These are phyloP conservation scores for Physocladia obscura DNA, from an alignment of 192 early-diverging fungal genomes.

Conservation along the genomic window DNA sequence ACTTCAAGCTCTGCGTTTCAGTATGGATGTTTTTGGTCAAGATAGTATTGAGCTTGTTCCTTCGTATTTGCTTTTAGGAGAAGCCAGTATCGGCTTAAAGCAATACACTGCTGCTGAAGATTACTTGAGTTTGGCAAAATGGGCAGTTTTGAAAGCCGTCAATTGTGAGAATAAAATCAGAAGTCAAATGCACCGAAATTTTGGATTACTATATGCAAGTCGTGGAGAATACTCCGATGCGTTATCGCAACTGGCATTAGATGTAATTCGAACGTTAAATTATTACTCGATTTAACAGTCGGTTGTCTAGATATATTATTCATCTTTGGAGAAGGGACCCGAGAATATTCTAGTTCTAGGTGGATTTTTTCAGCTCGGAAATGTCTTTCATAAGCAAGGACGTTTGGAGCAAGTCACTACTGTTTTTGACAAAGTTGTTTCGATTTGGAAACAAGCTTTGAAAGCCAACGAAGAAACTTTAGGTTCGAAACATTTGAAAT, in stretches of 20 bases:
- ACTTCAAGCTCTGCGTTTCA: conserved; percentile 56
- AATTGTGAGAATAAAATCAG: conserved; percentile 37
- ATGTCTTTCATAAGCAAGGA: conserved; percentile 41
- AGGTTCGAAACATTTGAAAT: not conserved
- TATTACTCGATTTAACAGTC: not conserved
- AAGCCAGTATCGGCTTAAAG: conserved; percentile 59
- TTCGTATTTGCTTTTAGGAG: conserved; percentile 56
- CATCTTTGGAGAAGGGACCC: conserved; percentile 41
- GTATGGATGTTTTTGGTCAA: conserved; percentile 54
- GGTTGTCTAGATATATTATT: conserved; percentile 43
- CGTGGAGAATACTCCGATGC: conserved; percentile 44
- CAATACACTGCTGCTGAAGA: conserved; percentile 59
- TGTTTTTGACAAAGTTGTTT: conserved; percentile 46
- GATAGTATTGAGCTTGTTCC: conserved; percentile 57
- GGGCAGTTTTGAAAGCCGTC: conserved; percentile 52
- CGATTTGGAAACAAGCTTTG: conserved; percentile 41
- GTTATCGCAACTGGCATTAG: conserved; percentile 41
- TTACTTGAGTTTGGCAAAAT: conserved; percentile 60
- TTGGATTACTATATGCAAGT: conserved; percentile 51
- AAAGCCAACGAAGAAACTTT: conserved; percentile 19
- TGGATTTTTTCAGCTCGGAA: conserved; percentile 57
- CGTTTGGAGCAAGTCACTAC: conserved; percentile 34
- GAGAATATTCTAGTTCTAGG: conserved; percentile 52
- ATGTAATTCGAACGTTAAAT: conserved; percentile 39
- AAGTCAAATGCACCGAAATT: conserved; percentile 54